A percentile compares a stretch with the other conserved stretches of the same genome.
phyloP scores from a whole-genome alignment of 768 basidiomycete genomes.

The Panaeolus cyanescens region DNA sequence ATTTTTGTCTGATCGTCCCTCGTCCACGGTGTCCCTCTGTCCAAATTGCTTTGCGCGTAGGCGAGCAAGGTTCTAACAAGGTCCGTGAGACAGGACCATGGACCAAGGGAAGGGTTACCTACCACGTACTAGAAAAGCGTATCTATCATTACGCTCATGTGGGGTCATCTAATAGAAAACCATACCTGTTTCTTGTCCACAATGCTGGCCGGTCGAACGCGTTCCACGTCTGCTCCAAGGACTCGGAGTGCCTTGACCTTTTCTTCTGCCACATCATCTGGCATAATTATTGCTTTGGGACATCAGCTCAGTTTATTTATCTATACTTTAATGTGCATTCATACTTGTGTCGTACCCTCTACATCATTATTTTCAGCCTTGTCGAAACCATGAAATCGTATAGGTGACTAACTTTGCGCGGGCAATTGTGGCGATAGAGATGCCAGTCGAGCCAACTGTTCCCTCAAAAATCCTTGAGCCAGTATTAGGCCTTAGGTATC shows the following conservation, averaged over 20 bases:
- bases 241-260: constrained; percentile 84
- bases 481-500: constrained; percentile 81
- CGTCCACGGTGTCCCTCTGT: constrained; percentile 32
- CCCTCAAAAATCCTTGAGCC: constrained; percentile 96
- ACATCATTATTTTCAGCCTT: constrained; percentile 3
- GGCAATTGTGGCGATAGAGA: constrained; percentile 93
- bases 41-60: constrained; percentile 80
- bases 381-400: neutral
- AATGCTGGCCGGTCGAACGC: constrained; percentile 92
- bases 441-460: constrained; percentile 94
- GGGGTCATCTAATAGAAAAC: neutral
- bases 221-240: constrained; percentile 87
- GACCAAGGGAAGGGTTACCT: constrained; percentile 27
- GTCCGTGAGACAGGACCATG: neutral
- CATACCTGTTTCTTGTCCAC: constrained; percentile 93
- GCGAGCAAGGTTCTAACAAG: constrained; percentile 79
- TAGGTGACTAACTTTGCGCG: constrained; percentile 64
- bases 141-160: neutral
- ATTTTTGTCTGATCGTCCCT: constrained; percentile 14
- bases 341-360: constrained; percentile 90
- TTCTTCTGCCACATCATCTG: constrained; percentile 87
- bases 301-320: neutral
- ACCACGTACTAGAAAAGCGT: constrained; percentile 58
- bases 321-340: constrained; percentile 19
- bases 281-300: constrained; percentile 79